Conservation (phyloP, 129 eudicot genomes). For the Saposhnikovia divaricata region DNA sequence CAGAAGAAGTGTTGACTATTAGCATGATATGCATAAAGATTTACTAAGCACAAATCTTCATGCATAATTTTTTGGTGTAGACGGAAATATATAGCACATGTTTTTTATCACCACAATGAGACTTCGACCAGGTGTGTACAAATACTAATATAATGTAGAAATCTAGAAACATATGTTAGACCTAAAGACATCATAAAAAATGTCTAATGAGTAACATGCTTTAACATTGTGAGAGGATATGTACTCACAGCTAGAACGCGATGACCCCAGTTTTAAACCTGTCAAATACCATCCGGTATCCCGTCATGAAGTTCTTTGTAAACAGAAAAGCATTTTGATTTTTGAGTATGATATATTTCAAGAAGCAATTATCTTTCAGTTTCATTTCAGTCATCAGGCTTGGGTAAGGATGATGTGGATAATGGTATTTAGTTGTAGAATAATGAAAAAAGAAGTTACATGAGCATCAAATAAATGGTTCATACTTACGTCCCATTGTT, state of each 20-base stretch:
- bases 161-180: not conserved
- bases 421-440: not conserved
- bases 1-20: too few species aligned
- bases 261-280: conserved; percentile 91
- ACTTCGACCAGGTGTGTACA: not conserved
- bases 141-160: not conserved
- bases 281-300: conserved; percentile 88
- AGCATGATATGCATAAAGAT: not conserved
- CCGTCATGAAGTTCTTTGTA: conserved; percentile 96
- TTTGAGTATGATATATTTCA: not conserved
- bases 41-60: not conserved
- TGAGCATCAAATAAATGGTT: not conserved
- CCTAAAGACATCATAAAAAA: not conserved
- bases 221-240: conserved; percentile 8
- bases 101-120: not conserved
- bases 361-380: not conserved
- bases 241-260: conserved; percentile 85
- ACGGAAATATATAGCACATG: not conserved
- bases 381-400: not conserved
- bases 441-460: not conserved
- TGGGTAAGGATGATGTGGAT: not conserved
- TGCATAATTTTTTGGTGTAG: not conserved
- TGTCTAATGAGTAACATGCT: not conserved
- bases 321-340: not conserved
- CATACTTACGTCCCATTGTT: conserved; percentile 85